These are phyloP conservation scores for Nyssa sinensis DNA, from an alignment of 148 eudicot genomes.

Conservation along the genomic window DNA sequence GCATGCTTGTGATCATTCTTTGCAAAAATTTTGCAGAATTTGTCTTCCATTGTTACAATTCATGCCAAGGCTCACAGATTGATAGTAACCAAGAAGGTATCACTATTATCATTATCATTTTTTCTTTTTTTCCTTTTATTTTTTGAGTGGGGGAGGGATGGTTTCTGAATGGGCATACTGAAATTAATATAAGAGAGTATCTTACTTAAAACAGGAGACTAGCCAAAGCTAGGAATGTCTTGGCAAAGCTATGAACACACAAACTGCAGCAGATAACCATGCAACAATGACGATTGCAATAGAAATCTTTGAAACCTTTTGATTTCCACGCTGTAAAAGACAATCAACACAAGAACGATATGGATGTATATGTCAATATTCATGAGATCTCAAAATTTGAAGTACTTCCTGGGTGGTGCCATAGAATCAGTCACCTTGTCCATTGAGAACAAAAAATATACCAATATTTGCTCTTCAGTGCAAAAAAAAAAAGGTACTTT, in stretches of 20 bases:
- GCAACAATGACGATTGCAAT: constrained; percentile 49
- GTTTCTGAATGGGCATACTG: background rate
- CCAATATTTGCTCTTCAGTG: background rate
- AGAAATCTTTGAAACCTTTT: constrained; percentile 68
- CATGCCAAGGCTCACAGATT: background rate
- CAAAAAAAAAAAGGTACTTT: background rate
- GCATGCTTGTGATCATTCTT: background rate
- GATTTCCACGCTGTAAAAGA: constrained; percentile 60
- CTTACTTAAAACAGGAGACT: constrained; percentile 72
- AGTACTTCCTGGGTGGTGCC: background rate
- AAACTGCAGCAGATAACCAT: constrained; percentile 64
- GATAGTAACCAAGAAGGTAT: background rate
- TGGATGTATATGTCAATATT: background rate
- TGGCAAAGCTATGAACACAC: constrained; percentile 57
- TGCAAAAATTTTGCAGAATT: background rate
- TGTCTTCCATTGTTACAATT: background rate
- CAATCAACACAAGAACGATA: background rate
- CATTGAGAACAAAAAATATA: background rate
- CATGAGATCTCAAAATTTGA: background rate
- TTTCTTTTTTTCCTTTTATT: background rate
- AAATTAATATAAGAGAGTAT: constrained; percentile 1
- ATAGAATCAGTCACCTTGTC: background rate
- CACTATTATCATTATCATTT: background rate
- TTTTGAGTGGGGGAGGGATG: background rate
- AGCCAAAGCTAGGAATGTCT: constrained; percentile 83